Conservation (phyloP, 1,284 basidiomycete species). For the Trametes polyzona region DNA sequence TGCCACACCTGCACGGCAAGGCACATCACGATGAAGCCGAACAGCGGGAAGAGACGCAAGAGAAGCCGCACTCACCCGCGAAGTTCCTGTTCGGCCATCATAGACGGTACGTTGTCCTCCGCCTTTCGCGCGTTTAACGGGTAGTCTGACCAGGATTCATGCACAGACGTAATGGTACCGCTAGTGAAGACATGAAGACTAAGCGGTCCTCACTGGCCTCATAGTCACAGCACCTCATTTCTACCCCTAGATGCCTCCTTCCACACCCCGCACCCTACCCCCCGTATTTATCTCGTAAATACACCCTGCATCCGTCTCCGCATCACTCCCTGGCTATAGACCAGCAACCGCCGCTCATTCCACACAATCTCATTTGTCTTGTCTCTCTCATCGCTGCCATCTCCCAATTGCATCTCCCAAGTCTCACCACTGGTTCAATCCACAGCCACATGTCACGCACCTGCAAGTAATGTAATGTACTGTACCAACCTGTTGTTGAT, state of each 20-base stretch:
- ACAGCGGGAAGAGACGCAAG: not conserved
- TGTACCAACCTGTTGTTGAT: conserved; percentile 4
- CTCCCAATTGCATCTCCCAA: not conserved
- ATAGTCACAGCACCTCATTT: no score
- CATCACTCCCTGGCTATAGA: no score
- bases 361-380: not conserved
- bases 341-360: not conserved
- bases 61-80: conserved; percentile 4
- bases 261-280: not conserved
- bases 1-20: conserved; percentile 3
- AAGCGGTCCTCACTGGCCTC: conserved; percentile 1
- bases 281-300: conserved; percentile 3
- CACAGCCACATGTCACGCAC: no score
- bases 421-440: conserved; percentile 2
- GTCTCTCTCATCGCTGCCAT: not conserved
- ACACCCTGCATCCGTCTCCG: not conserved
- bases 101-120: conserved; percentile 7
- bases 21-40: conserved; percentile 2
- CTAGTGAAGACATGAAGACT: conserved; percentile 10
- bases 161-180: conserved; percentile 16
- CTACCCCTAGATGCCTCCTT: not conserved
- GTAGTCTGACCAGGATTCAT: not conserved
- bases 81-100: conserved; percentile 15
- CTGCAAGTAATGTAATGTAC: conserved; percentile 4
- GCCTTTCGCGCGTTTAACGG: no score